Evolutionary conservation across 73 alveolate species (phyloP).

Genomic region (Effrenium voratum): DNA sequence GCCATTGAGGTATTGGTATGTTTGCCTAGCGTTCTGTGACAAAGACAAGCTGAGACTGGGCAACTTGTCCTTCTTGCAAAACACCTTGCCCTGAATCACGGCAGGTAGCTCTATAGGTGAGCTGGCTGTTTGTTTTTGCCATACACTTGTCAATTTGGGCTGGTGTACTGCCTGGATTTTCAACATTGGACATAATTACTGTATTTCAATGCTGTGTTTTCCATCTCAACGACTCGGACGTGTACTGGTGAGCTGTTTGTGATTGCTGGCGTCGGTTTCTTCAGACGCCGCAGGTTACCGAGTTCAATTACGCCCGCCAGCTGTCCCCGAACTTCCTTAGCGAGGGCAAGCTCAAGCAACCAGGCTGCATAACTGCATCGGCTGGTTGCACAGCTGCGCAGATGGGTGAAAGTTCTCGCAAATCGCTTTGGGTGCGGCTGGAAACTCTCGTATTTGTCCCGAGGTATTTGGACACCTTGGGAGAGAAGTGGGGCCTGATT

Average conservation of each 20-base stretch:
- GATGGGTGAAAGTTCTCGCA: not conserved
- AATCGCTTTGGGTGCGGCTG: not conserved
- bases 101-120: too few species aligned
- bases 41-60: too few species aligned
- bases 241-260: not conserved
- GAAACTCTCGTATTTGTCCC: not conserved
- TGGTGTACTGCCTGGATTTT: too few species aligned
- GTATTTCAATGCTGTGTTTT: too few species aligned
- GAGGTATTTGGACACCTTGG: conserved; percentile 49
- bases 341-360: conserved; percentile 45
- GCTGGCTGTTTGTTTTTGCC: too few species aligned
- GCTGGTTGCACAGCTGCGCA: not conserved
- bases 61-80: too few species aligned
- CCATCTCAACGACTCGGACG: too few species aligned
- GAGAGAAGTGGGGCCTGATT: conserved; percentile 54
- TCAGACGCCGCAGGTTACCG: conserved; percentile 13
- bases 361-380: not conserved
- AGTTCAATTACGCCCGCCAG: conserved; percentile 52
- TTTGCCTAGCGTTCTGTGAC: too few species aligned
- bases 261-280: not conserved
- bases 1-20: too few species aligned
- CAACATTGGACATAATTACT: too few species aligned
- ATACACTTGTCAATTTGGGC: too few species aligned
- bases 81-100: too few species aligned
- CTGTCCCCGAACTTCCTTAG: conserved; percentile 59